phyloP scores from a whole-genome alignment of 2,329 filamentous ascomycete species.

The Colletotrichum simmondsii region DNA sequence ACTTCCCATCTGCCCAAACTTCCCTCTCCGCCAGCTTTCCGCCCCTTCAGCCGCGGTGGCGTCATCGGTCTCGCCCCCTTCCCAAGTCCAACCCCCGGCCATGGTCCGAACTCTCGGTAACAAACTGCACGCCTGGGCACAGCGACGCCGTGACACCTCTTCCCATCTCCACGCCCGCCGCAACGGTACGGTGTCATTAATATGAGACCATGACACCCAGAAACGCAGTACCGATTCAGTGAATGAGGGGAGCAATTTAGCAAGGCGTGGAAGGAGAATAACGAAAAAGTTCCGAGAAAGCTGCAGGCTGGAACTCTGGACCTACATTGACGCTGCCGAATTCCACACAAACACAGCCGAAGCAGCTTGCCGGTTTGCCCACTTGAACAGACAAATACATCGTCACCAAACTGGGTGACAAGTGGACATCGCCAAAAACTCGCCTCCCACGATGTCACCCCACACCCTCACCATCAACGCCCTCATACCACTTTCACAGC shows the following conservation, averaged over 20 bases:
- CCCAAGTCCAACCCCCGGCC: background rate
- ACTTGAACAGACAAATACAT: background rate
- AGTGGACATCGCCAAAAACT: background rate
- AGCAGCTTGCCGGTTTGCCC: background rate
- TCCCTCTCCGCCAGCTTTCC: background rate
- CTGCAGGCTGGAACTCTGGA: background rate
- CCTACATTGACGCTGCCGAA: background rate
- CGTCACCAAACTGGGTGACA: too few relatives aligned
- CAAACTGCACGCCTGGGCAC: background rate
- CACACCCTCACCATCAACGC: background rate
- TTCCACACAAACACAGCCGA: background rate
- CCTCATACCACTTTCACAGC: background rate
- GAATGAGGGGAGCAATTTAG: background rate
- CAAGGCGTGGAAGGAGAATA: too few relatives aligned
- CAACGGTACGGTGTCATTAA: conserved; percentile 1
- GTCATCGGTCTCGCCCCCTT: conserved; percentile 12
- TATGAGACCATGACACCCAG: background rate
- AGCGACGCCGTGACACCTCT: too few relatives aligned
- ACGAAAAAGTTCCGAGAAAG: background rate
- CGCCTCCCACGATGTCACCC: conserved; percentile 19
- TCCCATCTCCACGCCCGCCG: background rate
- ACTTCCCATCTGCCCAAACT: background rate
- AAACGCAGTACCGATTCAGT: background rate
- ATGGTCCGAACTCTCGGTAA: conserved; percentile 27
- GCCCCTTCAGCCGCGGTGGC: conserved; percentile 13